phyloP scores from a whole-genome alignment of 2,329 filamentous ascomycete species.

The Verruconis gallopava region DNA sequence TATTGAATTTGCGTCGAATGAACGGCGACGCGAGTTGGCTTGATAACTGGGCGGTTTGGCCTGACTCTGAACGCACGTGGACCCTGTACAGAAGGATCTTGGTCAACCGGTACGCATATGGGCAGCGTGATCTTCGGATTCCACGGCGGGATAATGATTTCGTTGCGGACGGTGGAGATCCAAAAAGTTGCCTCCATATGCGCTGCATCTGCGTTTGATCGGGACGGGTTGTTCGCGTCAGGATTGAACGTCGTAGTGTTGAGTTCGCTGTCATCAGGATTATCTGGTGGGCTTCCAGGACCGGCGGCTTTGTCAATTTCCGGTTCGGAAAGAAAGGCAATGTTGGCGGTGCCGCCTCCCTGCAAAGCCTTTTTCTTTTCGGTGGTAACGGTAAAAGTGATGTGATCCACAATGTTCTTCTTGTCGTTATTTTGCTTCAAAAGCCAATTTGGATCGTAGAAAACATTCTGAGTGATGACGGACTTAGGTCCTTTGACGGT shows the following conservation, averaged over 20 bases:
- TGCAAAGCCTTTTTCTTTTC: not conserved
- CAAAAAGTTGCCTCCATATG: conserved; percentile 20
- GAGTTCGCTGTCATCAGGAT: conserved; percentile 7
- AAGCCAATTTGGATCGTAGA: conserved; percentile 2
- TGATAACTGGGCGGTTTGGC: too few species aligned
- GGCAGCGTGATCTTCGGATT: conserved; percentile 6
- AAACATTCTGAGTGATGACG: conserved; percentile 1
- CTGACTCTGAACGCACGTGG: too few species aligned
- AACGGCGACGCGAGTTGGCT: conserved; percentile 12
- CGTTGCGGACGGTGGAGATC: conserved; percentile 19
- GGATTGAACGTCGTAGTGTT: not conserved
- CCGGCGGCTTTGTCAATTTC: not conserved
- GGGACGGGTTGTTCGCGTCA: not conserved
- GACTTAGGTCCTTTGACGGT: too few species aligned
- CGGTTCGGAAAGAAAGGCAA: conserved; percentile 18
- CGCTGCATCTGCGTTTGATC: conserved; percentile 17
- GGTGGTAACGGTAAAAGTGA: conserved; percentile 3
- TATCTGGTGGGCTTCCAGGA: not conserved
- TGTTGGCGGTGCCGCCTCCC: conserved; percentile 18
- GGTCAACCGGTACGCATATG: not conserved
- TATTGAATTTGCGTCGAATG: conserved; percentile 26
- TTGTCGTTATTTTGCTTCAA: conserved; percentile 2
- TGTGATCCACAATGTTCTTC: not conserved
- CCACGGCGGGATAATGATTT: conserved; percentile 10
- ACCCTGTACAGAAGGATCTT: not conserved